Evolutionary conservation across 2,329 filamentous ascomycete species (phyloP).

Genomic region (Fusarium oxysporum): DNA sequence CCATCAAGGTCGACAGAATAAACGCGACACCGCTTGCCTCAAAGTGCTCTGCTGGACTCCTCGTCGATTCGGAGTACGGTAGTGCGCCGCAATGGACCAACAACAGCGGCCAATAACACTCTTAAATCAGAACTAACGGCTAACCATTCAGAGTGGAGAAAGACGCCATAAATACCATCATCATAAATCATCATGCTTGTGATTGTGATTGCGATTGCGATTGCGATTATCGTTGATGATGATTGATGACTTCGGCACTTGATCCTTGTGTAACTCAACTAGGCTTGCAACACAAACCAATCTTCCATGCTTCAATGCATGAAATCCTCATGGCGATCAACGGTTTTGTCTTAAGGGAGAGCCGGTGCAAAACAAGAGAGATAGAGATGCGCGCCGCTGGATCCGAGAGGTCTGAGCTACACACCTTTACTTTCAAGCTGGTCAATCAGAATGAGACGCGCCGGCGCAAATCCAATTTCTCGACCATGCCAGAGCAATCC

Average conservation of each 20-base stretch:
- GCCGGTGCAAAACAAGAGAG: conserved; percentile 14
- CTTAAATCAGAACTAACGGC: conserved; percentile 26
- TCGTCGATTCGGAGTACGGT: conserved; percentile 39
- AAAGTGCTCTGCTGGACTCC: neutral
- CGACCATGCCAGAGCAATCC: conserved; percentile 26
- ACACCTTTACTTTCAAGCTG: conserved; percentile 18
- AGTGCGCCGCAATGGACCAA: conserved; percentile 33
- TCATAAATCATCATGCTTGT: conserved; percentile 39
- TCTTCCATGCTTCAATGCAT: conserved; percentile 18
- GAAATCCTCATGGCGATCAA: conserved; percentile 12
- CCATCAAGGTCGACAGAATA: conserved; percentile 29
- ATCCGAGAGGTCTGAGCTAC: conserved; percentile 30
- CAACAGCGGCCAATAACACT: conserved; percentile 20
- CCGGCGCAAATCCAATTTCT: conserved; percentile 33
- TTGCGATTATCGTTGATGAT: conserved; percentile 28
- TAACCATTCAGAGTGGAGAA: conserved; percentile 33
- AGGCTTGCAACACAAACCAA: neutral
- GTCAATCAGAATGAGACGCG: conserved; percentile 34
- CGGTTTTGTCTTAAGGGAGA: conserved; percentile 21
- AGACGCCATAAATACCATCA: conserved; percentile 31
- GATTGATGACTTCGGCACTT: conserved; percentile 21
- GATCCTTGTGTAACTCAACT: conserved; percentile 13
- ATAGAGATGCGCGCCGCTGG: conserved; percentile 34
- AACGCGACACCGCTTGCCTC: conserved; percentile 1
- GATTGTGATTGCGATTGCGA: neutral